Evolutionary conservation across 257 asterid genomes (phyloP), one percentile per base, ranked within the genome.

Genomic region (Lavandula angustifolia): DNA sequence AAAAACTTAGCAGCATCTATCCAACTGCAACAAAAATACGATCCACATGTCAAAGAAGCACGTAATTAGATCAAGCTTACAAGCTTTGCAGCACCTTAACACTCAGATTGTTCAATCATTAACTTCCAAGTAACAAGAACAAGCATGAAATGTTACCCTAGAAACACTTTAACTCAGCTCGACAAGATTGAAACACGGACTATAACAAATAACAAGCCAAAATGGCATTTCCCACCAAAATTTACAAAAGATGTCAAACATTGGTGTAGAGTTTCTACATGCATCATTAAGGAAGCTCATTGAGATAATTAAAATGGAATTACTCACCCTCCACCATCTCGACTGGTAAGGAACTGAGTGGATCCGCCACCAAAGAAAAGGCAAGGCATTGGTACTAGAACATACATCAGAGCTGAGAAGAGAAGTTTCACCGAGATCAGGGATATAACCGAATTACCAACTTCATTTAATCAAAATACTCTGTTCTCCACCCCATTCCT

Each of bases 371-470:
- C 97, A 66, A 94, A 94, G 78, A 94, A 94, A 51, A 94, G 72
- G 72, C 97, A 94, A 22, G 99, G 96, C 99, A 94, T 90, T 43
- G 97, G 99, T 71, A 94, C 99, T 65, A 94, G 56, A 44, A 94
- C 95, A 71, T 94, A 94, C 99, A 90, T 94, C 22, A 94, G 95
- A 83, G 96, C 98, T 94, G 95, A 17, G 53, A 60, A 66, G 67
- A 71, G 14, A 66, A 60, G 38, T 34, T 46, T 60, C 18, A 37
- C 16, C 60, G 10, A 44, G 62, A 56, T 64, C 44, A 73, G 69
- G 48, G 44, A 42, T 10, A 52, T 33, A 52, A 59, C 4, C 29
- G 11, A 33, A 18, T 46, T 16, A 55, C 11, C 12, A 67, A 70
- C 51, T 67, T 34, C 29, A 12, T 48, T 35, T 37, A n/a, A 43